Evolutionary conservation across 768 basidiomycete species (phyloP).

Genomic region (Pulveroboletus ravenelii): DNA sequence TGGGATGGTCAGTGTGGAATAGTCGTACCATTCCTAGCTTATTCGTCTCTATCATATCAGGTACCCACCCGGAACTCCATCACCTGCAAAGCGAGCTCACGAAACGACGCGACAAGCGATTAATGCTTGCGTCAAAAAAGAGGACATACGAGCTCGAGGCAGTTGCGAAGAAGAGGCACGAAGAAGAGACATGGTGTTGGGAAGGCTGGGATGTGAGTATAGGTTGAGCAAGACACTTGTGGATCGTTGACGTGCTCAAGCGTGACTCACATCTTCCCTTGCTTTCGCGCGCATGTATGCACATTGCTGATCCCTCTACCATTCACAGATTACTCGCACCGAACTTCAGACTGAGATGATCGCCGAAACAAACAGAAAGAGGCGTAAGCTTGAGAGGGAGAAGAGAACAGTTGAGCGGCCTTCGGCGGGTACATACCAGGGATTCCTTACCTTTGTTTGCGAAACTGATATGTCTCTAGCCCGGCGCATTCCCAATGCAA

Average conservation of each 20-base stretch:
- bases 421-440: constrained; percentile 53
- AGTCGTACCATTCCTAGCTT: not conserved
- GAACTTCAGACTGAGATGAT: constrained; percentile 84
- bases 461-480: constrained; percentile 26
- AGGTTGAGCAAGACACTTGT: constrained; percentile 1
- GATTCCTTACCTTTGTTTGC: not conserved
- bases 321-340: constrained; percentile 61
- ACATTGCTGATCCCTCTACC: constrained; percentile 4
- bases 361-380: constrained; percentile 82
- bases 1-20: constrained; percentile 55
- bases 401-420: constrained; percentile 75
- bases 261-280: constrained; percentile 2
- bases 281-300: not conserved
- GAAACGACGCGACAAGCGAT: constrained; percentile 72
- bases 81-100: constrained; percentile 77
- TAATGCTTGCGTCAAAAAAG: constrained; percentile 75
- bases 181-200: constrained; percentile 79
- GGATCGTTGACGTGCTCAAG: not conserved
- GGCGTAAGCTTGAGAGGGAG: constrained; percentile 80
- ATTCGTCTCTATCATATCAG: constrained; percentile 35
- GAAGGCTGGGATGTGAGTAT: constrained; percentile 81
- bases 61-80: constrained; percentile 80
- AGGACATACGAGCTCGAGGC: constrained; percentile 64
- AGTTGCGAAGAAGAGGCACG: constrained; percentile 54
- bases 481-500: constrained; percentile 56